Evolutionary conservation across 441 rosid species (phyloP).

Genomic region (Croton laevigatus): DNA sequence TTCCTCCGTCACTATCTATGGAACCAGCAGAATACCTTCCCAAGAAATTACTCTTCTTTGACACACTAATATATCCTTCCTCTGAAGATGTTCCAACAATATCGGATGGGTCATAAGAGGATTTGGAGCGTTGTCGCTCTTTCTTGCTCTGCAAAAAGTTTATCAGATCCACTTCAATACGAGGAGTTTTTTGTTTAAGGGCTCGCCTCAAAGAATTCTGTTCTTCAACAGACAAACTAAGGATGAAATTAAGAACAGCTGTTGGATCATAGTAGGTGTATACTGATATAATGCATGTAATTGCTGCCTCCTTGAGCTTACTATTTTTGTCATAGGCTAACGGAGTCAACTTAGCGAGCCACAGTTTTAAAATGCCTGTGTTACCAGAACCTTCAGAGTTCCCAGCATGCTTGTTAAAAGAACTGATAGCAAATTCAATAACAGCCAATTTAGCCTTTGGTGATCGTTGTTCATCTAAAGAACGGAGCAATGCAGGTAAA

Average conservation of each 20-base stretch:
- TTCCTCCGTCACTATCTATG: conserved; percentile 74
- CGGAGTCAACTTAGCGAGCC: conserved; percentile 93
- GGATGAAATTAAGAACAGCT: conserved; percentile 89
- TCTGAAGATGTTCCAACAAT: conserved; percentile 87
- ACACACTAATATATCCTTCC: conserved; percentile 66
- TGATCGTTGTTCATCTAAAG: conserved; percentile 97
- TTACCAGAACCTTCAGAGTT: conserved; percentile 83
- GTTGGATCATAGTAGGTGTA: conserved; percentile 81
- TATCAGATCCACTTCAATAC: conserved; percentile 95
- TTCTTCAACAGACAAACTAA: conserved; percentile 94
- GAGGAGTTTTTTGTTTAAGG: conserved; percentile 93
- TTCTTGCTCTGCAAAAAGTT: conserved; percentile 93
- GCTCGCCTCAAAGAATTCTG: conserved; percentile 93
- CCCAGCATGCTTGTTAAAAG: conserved; percentile 72
- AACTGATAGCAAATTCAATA: conserved; percentile 84
- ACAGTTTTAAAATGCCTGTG: conserved; percentile 81
- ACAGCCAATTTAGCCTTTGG: conserved; percentile 99
- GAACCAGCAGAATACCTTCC: conserved; percentile 90
- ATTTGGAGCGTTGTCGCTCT: conserved; percentile 81
- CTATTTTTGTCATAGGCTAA: conserved; percentile 85
- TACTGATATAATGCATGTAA: conserved; percentile 90
- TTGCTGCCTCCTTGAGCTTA: conserved; percentile 91
- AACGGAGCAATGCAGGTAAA: conserved; percentile 90
- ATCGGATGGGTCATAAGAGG: conserved; percentile 81
- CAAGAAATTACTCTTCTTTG: conserved; percentile 68